phyloP scores from a whole-genome alignment of 257 asterid genomes.

The Eucommia ulmoides region DNA sequence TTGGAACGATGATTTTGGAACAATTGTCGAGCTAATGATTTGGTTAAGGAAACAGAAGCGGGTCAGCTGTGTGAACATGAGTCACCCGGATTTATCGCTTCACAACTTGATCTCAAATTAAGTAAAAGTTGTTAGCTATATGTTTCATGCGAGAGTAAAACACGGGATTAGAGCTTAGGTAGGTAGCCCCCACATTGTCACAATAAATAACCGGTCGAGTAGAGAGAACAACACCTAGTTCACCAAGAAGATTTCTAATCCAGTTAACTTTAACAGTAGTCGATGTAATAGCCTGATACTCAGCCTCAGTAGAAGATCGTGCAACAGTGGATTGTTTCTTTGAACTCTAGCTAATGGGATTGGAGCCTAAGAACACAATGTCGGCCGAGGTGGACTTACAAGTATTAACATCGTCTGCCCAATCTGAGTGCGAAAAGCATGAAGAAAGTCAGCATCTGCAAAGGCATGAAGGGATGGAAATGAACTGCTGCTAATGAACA shows the following conservation, averaged over 20 bases:
- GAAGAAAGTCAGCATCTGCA: too few species aligned
- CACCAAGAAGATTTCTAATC: background rate
- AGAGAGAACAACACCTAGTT: background rate
- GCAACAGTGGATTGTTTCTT: background rate
- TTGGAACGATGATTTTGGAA: background rate
- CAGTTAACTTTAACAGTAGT: background rate
- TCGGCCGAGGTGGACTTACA: background rate
- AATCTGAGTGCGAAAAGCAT: too few species aligned
- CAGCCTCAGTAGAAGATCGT: background rate
- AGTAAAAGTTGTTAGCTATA: background rate
- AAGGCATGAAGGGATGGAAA: background rate
- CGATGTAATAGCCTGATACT: background rate
- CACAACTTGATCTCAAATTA: background rate
- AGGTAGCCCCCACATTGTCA: background rate
- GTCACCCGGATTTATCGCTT: background rate
- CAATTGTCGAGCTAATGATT: background rate
- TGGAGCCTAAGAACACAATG: background rate
- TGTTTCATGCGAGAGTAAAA: background rate
- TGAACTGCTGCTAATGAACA: background rate
- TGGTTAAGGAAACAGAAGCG: background rate
- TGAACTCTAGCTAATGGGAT: background rate
- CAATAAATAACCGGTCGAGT: background rate
- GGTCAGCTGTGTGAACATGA: background rate
- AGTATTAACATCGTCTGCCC: background rate
- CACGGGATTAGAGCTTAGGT: background rate